Evolutionary conservation across 2,329 filamentous ascomycete genomes (phyloP).

Genomic region (Atkinsonella texensis): DNA sequence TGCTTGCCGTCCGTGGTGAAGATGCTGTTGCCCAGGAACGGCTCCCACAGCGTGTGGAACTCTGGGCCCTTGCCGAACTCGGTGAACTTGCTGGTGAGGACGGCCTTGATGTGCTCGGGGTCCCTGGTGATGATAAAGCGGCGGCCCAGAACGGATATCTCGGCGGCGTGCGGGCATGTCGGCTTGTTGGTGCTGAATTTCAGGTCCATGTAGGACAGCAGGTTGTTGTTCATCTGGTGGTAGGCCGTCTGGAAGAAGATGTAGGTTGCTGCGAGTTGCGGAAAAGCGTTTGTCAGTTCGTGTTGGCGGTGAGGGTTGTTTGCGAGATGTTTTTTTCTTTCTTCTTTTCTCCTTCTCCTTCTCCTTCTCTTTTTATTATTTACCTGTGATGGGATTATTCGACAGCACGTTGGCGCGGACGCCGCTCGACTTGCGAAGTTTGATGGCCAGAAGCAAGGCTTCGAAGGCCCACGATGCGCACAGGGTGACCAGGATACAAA

Average conservation of each 20-base stretch:
- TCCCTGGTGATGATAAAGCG: slow-evolving; percentile 66
- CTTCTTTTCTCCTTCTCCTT: too few relatives aligned
- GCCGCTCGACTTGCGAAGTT: slow-evolving; percentile 3
- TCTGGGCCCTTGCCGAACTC: slow-evolving; percentile 71
- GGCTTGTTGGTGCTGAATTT: not conserved
- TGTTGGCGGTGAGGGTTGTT: too few relatives aligned
- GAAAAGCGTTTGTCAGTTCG: too few relatives aligned
- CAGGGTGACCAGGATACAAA: not conserved
- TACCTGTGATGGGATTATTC: slow-evolving; percentile 1
- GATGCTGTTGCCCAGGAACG: slow-evolving; percentile 63
- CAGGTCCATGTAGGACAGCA: not conserved
- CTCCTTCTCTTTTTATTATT: too few relatives aligned
- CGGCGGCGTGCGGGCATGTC: slow-evolving; percentile 22
- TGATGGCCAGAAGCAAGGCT: not conserved
- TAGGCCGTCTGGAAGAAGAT: slow-evolving; percentile 6
- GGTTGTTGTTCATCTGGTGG: slow-evolving; percentile 2
- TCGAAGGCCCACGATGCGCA: slow-evolving; percentile 1
- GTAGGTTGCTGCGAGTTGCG: not conserved
- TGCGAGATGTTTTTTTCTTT: too few relatives aligned
- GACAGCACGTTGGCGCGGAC: slow-evolving; percentile 4
- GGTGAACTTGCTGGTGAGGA: slow-evolving; percentile 70
- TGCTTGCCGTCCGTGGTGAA: slow-evolving; percentile 66
- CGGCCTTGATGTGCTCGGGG: slow-evolving; percentile 80
- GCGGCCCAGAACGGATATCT: slow-evolving; percentile 39
- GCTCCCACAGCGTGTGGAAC: slow-evolving; percentile 65